Evolutionary conservation across 2,329 filamentous ascomycete species (phyloP).

Genomic region (Paecilomyces dactylethromorphus): DNA sequence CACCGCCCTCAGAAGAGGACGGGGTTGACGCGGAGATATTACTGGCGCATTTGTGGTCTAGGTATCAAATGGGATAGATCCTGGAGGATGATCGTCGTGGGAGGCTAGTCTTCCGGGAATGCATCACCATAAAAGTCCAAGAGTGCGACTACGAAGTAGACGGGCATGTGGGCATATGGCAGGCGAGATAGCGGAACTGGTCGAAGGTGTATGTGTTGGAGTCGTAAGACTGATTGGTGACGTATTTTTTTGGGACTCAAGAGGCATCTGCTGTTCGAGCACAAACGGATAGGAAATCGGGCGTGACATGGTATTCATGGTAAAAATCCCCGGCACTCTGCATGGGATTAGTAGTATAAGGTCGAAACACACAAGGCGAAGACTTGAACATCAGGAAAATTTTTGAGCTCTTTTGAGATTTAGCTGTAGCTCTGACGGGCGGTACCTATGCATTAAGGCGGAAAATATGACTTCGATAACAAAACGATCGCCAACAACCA

Average conservation of each 20-base stretch:
- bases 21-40: slow-evolving; percentile 80
- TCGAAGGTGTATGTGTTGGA: background rate
- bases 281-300: background rate
- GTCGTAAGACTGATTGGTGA: background rate
- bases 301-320: background rate
- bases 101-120: background rate
- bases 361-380: background rate
- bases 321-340: slow-evolving; percentile 7
- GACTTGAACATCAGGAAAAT: slow-evolving; percentile 2
- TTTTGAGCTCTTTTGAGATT: slow-evolving; percentile 5
- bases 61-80: slow-evolving; percentile 1
- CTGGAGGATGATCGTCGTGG: background rate
- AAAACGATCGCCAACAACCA: slow-evolving; percentile 1
- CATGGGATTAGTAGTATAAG: slow-evolving; percentile 8
- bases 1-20: slow-evolving; percentile 17
- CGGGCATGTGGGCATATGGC: background rate
- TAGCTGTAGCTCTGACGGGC: slow-evolving; percentile 8
- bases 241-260: background rate
- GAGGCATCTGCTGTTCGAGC: background rate
- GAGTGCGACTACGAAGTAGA: background rate
- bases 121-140: background rate
- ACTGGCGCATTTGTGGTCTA: slow-evolving; percentile 52
- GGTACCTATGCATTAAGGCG: slow-evolving; percentile 6
- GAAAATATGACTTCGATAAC: slow-evolving; percentile 4
- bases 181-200: background rate